A percentile compares a stretch with the other conserved stretches of the same genome.
Evolutionary conservation across 1,284 basidiomycete species (phyloP).

Genomic region (Pyrrhoderma lamaoense): DNA sequence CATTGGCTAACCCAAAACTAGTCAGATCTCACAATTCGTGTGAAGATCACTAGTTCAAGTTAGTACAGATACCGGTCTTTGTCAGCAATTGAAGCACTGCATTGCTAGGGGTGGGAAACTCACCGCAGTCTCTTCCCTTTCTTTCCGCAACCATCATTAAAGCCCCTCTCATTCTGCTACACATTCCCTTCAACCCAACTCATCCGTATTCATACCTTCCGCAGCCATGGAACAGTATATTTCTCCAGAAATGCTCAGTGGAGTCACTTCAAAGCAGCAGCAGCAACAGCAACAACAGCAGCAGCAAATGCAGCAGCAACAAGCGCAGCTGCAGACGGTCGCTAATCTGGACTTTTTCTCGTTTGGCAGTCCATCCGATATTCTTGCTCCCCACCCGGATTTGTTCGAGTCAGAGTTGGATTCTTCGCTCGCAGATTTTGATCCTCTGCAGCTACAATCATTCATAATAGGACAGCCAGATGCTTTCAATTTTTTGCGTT

Average conservation of each 20-base stretch:
- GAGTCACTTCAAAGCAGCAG: constrained; percentile 10
- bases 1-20: too few species aligned
- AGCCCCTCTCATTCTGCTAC: constrained; percentile 5
- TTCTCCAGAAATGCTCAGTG: constrained; percentile 15
- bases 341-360: constrained; percentile 55
- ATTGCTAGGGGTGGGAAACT: too few species aligned
- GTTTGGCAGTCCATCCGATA: constrained; percentile 51
- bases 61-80: too few species aligned
- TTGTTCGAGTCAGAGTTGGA: constrained; percentile 77
- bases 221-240: constrained; percentile 19
- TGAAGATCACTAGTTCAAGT: too few species aligned
- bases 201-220: constrained; percentile 3
- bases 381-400: constrained; percentile 68
- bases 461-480: constrained; percentile 54
- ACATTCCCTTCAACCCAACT: constrained; percentile 5
- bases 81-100: too few species aligned
- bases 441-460: constrained; percentile 54
- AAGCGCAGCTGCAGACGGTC: constrained; percentile 20
- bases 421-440: constrained; percentile 53
- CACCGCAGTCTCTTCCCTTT: neutral
- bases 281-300: constrained; percentile 14
- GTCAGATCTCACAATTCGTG: too few species aligned
- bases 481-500: constrained; percentile 54
- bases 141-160: constrained; percentile 1
- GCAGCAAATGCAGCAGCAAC: constrained; percentile 14